phyloP scores from a whole-genome alignment of 345 rosid species.

The Abelmoschus esculentus region DNA sequence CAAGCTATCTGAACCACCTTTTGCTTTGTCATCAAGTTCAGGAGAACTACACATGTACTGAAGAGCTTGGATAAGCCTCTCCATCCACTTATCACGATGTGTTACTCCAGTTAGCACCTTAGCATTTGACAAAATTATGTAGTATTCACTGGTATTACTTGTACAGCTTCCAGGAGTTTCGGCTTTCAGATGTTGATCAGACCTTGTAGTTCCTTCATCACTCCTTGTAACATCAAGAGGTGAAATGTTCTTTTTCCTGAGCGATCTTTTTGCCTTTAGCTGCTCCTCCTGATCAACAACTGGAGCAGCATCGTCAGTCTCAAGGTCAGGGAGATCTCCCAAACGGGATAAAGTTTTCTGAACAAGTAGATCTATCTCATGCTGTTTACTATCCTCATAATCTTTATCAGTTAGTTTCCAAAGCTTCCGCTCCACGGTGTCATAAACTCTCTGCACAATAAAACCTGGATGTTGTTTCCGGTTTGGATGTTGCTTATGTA shows the following conservation, averaged over 20 bases:
- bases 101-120: constrained; percentile 63
- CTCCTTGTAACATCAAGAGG: constrained; percentile 79
- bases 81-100: constrained; percentile 88
- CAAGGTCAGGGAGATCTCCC: constrained; percentile 65
- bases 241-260: constrained; percentile 22
- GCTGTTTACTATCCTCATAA: constrained; percentile 63
- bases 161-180: constrained; percentile 90
- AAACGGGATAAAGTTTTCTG: constrained; percentile 57
- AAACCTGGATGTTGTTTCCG: constrained; percentile 87
- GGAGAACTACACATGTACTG: constrained; percentile 51
- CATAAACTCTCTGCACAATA: constrained; percentile 81
- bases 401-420: constrained; percentile 77
- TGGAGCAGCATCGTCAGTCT: constrained; percentile 25
- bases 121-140: constrained; percentile 47
- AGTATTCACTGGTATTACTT: constrained; percentile 44
- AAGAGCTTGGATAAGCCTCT: constrained; percentile 74
- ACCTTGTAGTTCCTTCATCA: constrained; percentile 39
- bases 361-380: constrained; percentile 73
- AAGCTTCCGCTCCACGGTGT: constrained; percentile 53
- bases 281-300: constrained; percentile 38
- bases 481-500: constrained; percentile 74
- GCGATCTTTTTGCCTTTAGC: constrained; percentile 30
- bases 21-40: constrained; percentile 36
- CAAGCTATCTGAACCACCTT: constrained; percentile 31
- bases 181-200: constrained; percentile 43